Evolutionary conservation across 176 grass and related monocot species (phyloP).

Genomic region (Coix lacrymajobi): DNA sequence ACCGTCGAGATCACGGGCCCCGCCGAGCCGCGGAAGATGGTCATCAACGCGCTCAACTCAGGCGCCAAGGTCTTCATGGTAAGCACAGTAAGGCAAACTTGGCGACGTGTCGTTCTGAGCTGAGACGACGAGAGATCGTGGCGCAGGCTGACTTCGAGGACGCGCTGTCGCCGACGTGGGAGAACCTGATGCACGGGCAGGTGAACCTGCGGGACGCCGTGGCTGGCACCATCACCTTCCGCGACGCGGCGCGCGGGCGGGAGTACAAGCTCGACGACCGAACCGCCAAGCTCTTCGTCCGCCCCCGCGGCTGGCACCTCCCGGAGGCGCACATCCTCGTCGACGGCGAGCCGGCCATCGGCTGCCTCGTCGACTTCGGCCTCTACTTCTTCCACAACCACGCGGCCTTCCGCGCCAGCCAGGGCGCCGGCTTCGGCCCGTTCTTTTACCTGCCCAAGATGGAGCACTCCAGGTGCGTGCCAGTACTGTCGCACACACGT

Average conservation of each 20-base stretch:
- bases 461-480: constrained; percentile 75
- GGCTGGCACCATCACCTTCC: constrained; percentile 63
- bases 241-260: constrained; percentile 42
- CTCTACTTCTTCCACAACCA: constrained; percentile 99
- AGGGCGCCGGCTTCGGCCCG: constrained; percentile 65
- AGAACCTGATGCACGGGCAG: constrained; percentile 92
- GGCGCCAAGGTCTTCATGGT: constrained; percentile 95
- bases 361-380: constrained; percentile 88
- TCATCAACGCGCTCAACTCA: constrained; percentile 97
- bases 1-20: constrained; percentile 94
- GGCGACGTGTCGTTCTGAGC: not conserved
- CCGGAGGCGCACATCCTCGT: constrained; percentile 79
- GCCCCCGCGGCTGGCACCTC: constrained; percentile 88
- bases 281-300: constrained; percentile 75
- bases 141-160: constrained; percentile 92
- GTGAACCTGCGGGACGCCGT: constrained; percentile 83
- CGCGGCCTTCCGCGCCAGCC: constrained; percentile 45
- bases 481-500: not conserved
- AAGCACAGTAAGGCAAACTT: not conserved
- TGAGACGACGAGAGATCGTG: not conserved
- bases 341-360: constrained; percentile 73
- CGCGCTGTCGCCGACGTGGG: constrained; percentile 90
- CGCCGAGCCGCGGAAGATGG: constrained; percentile 72
- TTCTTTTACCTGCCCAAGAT: constrained; percentile 99
- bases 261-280: constrained; percentile 53